A percentile compares a stretch with the other conserved stretches of the same genome.
Evolutionary conservation across 352 stramenopile species (phyloP).

Genomic region (Blastocystis sp.): DNA sequence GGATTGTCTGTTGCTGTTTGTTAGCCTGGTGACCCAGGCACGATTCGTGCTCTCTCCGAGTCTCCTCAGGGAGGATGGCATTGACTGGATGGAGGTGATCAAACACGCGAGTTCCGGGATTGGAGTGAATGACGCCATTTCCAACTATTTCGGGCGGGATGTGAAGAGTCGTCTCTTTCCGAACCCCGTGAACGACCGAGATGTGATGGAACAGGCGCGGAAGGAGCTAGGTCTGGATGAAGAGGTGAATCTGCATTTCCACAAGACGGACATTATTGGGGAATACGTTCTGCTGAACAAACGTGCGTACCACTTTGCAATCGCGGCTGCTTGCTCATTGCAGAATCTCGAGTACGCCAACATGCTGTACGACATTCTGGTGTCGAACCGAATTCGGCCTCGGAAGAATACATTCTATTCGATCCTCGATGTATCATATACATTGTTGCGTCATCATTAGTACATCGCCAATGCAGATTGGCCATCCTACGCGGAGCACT

Average conservation of each 20-base stretch:
- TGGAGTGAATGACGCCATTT: background rate
- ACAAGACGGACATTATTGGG: background rate
- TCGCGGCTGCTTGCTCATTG: background rate
- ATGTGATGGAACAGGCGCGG: background rate
- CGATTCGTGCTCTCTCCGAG: background rate
- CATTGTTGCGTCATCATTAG: background rate
- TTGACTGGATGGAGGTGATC: constrained; percentile 37
- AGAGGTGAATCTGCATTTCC: background rate
- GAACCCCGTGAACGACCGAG: background rate
- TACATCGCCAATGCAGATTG: background rate
- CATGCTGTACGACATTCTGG: constrained; percentile 40
- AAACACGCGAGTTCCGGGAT: background rate
- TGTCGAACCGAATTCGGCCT: constrained; percentile 6
- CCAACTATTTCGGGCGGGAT: background rate
- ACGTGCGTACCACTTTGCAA: constrained; percentile 7
- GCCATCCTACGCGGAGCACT: background rate
- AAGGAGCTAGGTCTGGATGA: background rate
- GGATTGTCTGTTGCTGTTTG: constrained; percentile 41
- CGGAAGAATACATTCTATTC: constrained; percentile 22
- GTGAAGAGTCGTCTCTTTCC: constrained; percentile 5
- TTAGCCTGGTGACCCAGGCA: background rate
- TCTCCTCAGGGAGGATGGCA: background rate
- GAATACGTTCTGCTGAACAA: background rate
- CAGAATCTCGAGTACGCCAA: constrained; percentile 34
- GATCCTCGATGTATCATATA: background rate